Evolutionary conservation across 208 protist genomes (phyloP).

Genomic region (Crithidia brevicula): DNA sequence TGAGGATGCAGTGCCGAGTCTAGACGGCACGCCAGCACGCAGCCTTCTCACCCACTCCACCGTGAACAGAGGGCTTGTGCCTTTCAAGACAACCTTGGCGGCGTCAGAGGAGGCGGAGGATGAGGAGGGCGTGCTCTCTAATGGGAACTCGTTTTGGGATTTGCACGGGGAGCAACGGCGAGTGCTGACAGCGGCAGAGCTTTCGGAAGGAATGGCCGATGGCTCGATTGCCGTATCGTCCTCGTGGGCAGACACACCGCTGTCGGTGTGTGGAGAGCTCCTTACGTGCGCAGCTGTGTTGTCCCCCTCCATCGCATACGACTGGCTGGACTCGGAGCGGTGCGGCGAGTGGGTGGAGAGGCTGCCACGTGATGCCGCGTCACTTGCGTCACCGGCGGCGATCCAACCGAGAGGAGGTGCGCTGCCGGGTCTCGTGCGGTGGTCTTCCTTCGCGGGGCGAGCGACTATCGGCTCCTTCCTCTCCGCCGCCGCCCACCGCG

Average conservation of each 20-base stretch:
- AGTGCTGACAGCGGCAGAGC: neutral
- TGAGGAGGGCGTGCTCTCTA: too few relatives aligned
- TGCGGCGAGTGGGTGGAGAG: neutral
- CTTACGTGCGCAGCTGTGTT: conserved; percentile 13
- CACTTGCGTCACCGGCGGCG: too few relatives aligned
- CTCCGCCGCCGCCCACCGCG: neutral
- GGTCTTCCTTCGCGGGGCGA: conserved; percentile 16
- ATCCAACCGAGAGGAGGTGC: too few relatives aligned
- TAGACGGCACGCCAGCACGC: neutral
- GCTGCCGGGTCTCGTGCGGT: conserved; percentile 4
- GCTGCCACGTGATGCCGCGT: too few relatives aligned
- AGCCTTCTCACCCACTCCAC: neutral
- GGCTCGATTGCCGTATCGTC: neutral
- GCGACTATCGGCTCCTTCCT: neutral
- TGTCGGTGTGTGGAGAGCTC: neutral
- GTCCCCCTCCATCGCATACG: conserved; percentile 22
- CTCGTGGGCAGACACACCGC: neutral
- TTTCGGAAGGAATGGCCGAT: neutral
- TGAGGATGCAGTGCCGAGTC: neutral
- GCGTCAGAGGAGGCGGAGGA: too few relatives aligned
- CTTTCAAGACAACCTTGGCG: neutral
- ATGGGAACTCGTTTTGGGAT: too few relatives aligned
- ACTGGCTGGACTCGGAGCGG: conserved; percentile 20
- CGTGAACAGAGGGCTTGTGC: neutral
- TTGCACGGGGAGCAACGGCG: too few relatives aligned